A percentile compares a stretch with the other conserved stretches of the same genome.
These are phyloP conservation scores for Pistacia vera DNA, from an alignment of 345 rosid genomes.

Conservation along the genomic window DNA sequence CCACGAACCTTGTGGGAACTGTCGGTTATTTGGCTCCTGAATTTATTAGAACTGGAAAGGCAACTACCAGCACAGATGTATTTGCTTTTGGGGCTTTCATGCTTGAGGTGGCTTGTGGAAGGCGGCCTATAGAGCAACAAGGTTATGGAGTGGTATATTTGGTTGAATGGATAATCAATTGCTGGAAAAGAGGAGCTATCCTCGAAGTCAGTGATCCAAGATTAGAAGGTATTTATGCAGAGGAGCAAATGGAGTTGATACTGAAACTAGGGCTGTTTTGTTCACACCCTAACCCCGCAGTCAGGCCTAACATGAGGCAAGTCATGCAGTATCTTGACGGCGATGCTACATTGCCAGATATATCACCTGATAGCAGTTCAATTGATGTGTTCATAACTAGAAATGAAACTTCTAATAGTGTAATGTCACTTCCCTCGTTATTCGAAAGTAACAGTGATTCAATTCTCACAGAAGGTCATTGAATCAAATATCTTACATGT, in stretches of 20 bases:
- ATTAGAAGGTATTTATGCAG: slow-evolving; percentile 24
- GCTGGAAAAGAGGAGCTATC: slow-evolving; percentile 39
- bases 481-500: slow-evolving; percentile 5
- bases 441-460: slow-evolving; percentile 21
- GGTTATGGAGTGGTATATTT: slow-evolving; percentile 20
- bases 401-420: not conserved
- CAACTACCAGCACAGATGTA: slow-evolving; percentile 40
- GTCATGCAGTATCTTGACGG: slow-evolving; percentile 42
- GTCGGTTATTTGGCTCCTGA: slow-evolving; percentile 48
- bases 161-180: slow-evolving; percentile 38
- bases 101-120: slow-evolving; percentile 53
- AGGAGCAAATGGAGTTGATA: slow-evolving; percentile 38
- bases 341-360: slow-evolving; percentile 19
- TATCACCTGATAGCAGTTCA: not conserved
- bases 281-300: slow-evolving; percentile 21
- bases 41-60: slow-evolving; percentile 38
- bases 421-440: slow-evolving; percentile 2
- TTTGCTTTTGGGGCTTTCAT: slow-evolving; percentile 44
- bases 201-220: slow-evolving; percentile 29
- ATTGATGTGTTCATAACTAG: slow-evolving; percentile 21
- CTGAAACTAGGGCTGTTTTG: slow-evolving; percentile 42
- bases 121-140: slow-evolving; percentile 34
- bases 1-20: slow-evolving; percentile 45
- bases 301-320: slow-evolving; percentile 30
- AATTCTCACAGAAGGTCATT: slow-evolving; percentile 23